Base-by-base conservation (phyloP, 108 stramenopile genomes). In the Schizochytrium sp. region DNA sequence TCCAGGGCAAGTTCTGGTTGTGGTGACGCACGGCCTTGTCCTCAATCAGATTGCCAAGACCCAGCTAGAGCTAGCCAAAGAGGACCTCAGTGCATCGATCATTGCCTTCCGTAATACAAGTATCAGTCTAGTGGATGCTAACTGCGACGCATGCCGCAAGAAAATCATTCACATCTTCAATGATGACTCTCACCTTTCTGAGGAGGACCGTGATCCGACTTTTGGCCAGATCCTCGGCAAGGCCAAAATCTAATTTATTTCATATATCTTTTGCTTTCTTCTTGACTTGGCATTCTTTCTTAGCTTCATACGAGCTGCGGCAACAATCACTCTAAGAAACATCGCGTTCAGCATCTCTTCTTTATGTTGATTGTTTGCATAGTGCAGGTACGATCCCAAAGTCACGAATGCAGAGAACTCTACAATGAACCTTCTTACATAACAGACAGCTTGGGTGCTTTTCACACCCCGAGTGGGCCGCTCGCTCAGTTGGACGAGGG, bases 1-100 rank as follows among this genome's bases (percentile, higher is more conserved):
- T 83, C 50, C 47, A 1, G 76, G 76, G 10, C 50, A 83, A 40
- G 76, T 83, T 2, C 53, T 83, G 76, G 76, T 53, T 5, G 76
- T 83, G 50, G 76, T 83, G n/a, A 83, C 76, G 76, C 76, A 83
- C 76, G 76, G 76, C 17, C 53, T 83, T n/a, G 76, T 83, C 15
- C 55, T 83, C 50, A 83, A 83, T 28, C 47, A 83, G 10, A 55
- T 83, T 55, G 76, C 55, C 50, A 83, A 83, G 76, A 46, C 49
- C 50, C 38, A 40, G 28, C 50, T 83, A 8, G 50, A 83, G 28
- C 49, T 83, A 47, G 47, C 28, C 28, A 53, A 17, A n/a, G 76
- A 83, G 0, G 76, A 83, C 28, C 50, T 53, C 47, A 10, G 50
- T n/a, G 53, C 76, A n/a, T n/a, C 10, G 2, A 55, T 83, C 3